Evolutionary conservation across 306 rosid genomes (phyloP), one percentile per base, ranked within the genome.

Genomic region (Cicer bijugum): DNA sequence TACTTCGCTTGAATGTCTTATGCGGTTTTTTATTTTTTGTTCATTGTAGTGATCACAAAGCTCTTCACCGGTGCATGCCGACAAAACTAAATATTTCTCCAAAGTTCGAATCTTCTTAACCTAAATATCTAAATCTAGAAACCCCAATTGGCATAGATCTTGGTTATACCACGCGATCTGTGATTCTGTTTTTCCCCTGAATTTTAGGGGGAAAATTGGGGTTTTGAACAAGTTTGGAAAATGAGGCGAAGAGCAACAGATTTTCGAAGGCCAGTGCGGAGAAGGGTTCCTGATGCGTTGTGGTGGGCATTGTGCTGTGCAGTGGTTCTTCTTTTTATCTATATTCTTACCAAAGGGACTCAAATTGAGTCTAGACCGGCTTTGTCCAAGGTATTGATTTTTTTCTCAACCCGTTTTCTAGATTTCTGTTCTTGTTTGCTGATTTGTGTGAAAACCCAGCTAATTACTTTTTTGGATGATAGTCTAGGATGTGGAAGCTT

Each of bases 181-280:
- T 3, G 19, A 75, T 57, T 57, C 39, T 57, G 17, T 52, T 42
- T 42, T 19, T 40, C 48, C 40, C 44, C 74, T 60, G 19, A 65
- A 43, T 6, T 40, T 43, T 65, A 66, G 20, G 53, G 44, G 62
- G 11, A 47, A 28, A 70, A 45, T 81, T 81, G 57, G 57, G 44
- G 55, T 53, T 48, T 67, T 39, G 37, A 38, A 40, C 68, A 43
- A 65, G 47, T 62, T 72, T 64, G 12, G 67, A 74, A 63, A 3
- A 93, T 93, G 98, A 86, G 98, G 85, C 86, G 98, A 75, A 85
- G 97, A 76, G 77, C 88, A 17, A 66, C 78, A 80, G 96, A 91
- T 77, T 87, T 83, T 75, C 97, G 98, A 23, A 71, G 98, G 85
- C 91, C 98, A 6, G 88, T 64, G 63, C 79, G 96, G 84, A 85